phyloP scores from a whole-genome alignment of 2,329 filamentous ascomycete species.

The Sarocladium oryzae region DNA sequence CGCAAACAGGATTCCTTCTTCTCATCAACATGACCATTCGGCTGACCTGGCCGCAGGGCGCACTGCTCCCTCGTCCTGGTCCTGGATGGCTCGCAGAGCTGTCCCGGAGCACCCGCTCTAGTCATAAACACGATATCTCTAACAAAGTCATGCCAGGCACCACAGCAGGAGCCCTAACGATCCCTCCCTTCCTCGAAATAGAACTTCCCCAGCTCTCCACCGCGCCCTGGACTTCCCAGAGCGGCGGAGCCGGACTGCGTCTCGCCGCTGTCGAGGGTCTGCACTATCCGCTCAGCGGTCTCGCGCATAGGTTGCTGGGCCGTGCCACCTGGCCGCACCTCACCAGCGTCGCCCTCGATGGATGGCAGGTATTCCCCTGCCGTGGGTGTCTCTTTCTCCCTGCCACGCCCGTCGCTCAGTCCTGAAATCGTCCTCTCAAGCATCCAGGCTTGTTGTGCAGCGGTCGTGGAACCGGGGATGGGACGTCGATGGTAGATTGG shows the following conservation, averaged over 20 bases:
- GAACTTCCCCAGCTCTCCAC: slow-evolving; percentile 48
- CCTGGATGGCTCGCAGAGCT: too few relatives aligned
- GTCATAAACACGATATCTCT: too few relatives aligned
- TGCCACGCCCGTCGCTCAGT: slow-evolving; percentile 37
- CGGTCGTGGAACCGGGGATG: slow-evolving; percentile 32
- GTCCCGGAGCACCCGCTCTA: too few relatives aligned
- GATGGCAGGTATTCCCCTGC: slow-evolving; percentile 12
- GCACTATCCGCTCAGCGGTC: slow-evolving; percentile 58
- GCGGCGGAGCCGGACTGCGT: slow-evolving; percentile 26
- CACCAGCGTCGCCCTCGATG: not conserved
- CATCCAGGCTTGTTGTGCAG: slow-evolving; percentile 30
- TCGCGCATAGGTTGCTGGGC: slow-evolving; percentile 31
- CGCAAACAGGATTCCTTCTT: too few relatives aligned
- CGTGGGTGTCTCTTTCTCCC: slow-evolving; percentile 27
- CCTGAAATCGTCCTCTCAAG: slow-evolving; percentile 47
- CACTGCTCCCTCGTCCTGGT: too few relatives aligned
- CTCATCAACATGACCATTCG: too few relatives aligned
- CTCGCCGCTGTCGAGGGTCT: slow-evolving; percentile 48
- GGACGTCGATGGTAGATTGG: slow-evolving; percentile 58
- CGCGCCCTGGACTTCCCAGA: slow-evolving; percentile 37
- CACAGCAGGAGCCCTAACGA: not conserved
- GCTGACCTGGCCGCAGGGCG: too few relatives aligned
- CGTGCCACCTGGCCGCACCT: slow-evolving; percentile 11
- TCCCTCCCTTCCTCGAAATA: slow-evolving; percentile 45
- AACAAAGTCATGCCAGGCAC: too few relatives aligned